Conservation (phyloP, 495 filamentous ascomycete species). For the Lepraria neglecta region DNA sequence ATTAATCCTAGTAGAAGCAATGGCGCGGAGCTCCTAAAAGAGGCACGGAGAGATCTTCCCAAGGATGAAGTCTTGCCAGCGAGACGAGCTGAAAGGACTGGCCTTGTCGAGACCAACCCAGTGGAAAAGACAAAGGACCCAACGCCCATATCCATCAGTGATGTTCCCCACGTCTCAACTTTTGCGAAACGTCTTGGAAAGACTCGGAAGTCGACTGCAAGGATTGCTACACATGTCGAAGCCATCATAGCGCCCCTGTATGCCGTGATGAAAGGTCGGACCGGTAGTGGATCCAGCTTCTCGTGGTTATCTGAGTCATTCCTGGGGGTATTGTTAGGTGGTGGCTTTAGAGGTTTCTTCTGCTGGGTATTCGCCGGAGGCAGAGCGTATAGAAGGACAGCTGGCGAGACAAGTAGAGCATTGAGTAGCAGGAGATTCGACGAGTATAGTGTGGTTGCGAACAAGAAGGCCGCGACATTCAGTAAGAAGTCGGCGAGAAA, state of each 20-base stretch:
- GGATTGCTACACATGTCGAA: conserved; percentile 84
- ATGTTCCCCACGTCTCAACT: conserved; percentile 96
- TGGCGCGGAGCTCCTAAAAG: conserved; percentile 74
- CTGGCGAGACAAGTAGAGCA: conserved; percentile 65
- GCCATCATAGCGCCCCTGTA: conserved; percentile 90
- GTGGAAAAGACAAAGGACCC: conserved; percentile 96
- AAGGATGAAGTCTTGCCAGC: conserved; percentile 45
- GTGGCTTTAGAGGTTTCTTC: conserved; percentile 52
- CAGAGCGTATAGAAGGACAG: conserved; percentile 53
- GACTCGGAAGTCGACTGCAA: conserved; percentile 92
- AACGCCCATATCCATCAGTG: conserved; percentile 95
- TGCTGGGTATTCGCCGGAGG: conserved; percentile 36
- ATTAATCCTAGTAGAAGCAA: conserved; percentile 74
- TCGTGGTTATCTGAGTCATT: conserved; percentile 21
- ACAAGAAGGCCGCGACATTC: conserved; percentile 72
- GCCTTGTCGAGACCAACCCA: conserved; percentile 83
- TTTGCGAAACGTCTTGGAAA: conserved; percentile 96
- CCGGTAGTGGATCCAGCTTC: conserved; percentile 53
- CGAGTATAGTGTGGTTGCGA: conserved; percentile 83
- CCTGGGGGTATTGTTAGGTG: conserved; percentile 40
- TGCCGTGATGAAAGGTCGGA: conserved; percentile 83
- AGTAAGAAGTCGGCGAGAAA: conserved; percentile 77
- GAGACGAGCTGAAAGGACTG: conserved; percentile 67
- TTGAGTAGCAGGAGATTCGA: conserved; percentile 67
- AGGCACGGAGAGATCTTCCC: conserved; percentile 48